Evolutionary conservation across 345 rosid species (phyloP), one percentile per base, ranked within the genome.

Genomic region (Erodium maritimum): DNA sequence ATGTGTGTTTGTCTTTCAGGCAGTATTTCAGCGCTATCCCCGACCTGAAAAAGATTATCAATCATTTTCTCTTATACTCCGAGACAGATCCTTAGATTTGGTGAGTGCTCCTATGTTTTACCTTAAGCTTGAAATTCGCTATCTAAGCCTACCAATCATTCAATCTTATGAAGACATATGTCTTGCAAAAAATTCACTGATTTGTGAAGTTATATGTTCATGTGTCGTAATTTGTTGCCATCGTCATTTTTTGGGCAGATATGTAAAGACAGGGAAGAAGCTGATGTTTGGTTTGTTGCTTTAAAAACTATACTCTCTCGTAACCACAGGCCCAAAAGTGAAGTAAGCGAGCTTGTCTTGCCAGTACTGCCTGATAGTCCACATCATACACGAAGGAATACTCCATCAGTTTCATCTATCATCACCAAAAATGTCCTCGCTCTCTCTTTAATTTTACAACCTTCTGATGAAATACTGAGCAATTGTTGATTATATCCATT

Each of bases 21-120:
- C 90, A 67, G 78, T 81, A 59, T 93, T 93, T 80, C 89, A 87
- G 72, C 76, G 99, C 60, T 78, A 89, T 76, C 99, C 97, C 48
- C 83, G 91, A 13, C 99, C 95, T 3, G 97, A 93, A 77, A 93
- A 93, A 80, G 97, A 89, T 65, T 93, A 89, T 65, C 99, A 93
- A 64, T 93, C 99, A 23, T 93, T 93, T 83, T 93, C 99, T 37
- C 90, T 91, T 64, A 75, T 88, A 67, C 85, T 74, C 67, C 77
- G 59, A 56, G 99, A 89, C 59, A 75, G 95, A 58, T 79, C 96
- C 66, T 72, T 89, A 70, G 91, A 93, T 78, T 78, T 89, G 90
- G 99, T 89, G 73, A 75, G 88, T 69, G 66, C 54, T 19, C 20
- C 55, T 60, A 48, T 42, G 19, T 4, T 34, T n/a, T 56, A 20